Base-by-base conservation (phyloP, 2,329 filamentous ascomycete species). In the Claviceps arundinis region DNA sequence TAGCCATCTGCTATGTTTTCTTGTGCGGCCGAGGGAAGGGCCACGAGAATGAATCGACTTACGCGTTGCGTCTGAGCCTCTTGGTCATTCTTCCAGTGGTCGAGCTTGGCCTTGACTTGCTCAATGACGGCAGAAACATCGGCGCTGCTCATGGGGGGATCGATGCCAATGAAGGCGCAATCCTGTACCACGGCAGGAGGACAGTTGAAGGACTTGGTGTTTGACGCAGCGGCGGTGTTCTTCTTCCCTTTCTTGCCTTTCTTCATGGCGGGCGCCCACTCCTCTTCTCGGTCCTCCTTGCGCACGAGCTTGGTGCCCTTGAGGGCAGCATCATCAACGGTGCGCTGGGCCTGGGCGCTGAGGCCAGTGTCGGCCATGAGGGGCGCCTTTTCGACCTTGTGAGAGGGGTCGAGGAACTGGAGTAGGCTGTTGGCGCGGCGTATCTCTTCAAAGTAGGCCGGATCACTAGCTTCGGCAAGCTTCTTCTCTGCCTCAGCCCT, bases 171-270 rank as follows among this genome's bases (percentile, higher is more conserved):
- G 69, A 86, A 85, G 59, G 81, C 75, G 59, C 95, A 86, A 69
- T 95, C 87, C 70, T 96, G 89, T 48, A 98, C 89, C 59, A 97
- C 84, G 54, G 89, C 88, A 49, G 93, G 85, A 60, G 87, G 91
- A 65, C 93, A 82, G 73, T 84, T 95, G 80, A 89, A 95, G 57
- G 65, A 67, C 66, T 75, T 76, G 55, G 77, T 63, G 43, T 73
- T 64, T n/a, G 76, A 61, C 24, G 72, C 67, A 48, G 73, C 64
- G 16, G 75, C 70, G 51, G 72, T 72, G 44, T 66, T 72, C 63
- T 78, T 78, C 73, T 89, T 94, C 74, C 85, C 87, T 58, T 84
- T 83, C 78, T 94, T 94, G 74, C 91, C 91, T 59, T 85, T 85
- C 77, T 91, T 93, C 54, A 81, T 82, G 48, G 84, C 84, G 52